These are phyloP conservation scores for Cornus kousa DNA, from an alignment of 148 eudicot genomes.

Conservation along the genomic window DNA sequence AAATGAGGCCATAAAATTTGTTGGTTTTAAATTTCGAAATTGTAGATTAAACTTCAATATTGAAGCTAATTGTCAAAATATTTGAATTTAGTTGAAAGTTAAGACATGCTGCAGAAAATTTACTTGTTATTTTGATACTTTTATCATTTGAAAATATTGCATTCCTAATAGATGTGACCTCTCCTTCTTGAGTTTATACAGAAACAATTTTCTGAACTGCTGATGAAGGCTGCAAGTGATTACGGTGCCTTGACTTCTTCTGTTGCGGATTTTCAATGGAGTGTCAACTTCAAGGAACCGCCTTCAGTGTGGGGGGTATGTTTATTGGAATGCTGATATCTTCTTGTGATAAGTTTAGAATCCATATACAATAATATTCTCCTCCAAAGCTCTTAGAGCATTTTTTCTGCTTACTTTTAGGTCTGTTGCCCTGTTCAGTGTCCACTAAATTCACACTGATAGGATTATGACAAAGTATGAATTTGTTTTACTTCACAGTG, in stretches of 20 bases:
- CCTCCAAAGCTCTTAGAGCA: background rate
- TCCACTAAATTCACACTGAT: background rate
- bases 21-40: no score
- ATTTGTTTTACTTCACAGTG: background rate
- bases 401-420: background rate
- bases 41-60: background rate
- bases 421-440: conserved; percentile 4
- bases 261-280: conserved; percentile 49
- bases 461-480: background rate
- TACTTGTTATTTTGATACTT: no score
- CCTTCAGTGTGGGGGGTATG: conserved; percentile 30
- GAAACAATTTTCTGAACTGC: conserved; percentile 95
- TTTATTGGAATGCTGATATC: background rate
- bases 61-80: background rate
- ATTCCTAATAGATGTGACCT: background rate
- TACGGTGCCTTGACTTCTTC: conserved; percentile 95
- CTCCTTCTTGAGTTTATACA: conserved; percentile 29
- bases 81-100: no score
- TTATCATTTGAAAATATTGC: background rate
- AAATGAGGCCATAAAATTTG: background rate
- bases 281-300: background rate
- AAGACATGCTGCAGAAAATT: background rate
- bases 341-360: background rate
- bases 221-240: conserved; percentile 99
- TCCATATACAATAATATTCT: background rate